These are phyloP conservation scores for Trametes cinnabarina DNA, from an alignment of 768 basidiomycete genomes.

Conservation along the genomic window DNA sequence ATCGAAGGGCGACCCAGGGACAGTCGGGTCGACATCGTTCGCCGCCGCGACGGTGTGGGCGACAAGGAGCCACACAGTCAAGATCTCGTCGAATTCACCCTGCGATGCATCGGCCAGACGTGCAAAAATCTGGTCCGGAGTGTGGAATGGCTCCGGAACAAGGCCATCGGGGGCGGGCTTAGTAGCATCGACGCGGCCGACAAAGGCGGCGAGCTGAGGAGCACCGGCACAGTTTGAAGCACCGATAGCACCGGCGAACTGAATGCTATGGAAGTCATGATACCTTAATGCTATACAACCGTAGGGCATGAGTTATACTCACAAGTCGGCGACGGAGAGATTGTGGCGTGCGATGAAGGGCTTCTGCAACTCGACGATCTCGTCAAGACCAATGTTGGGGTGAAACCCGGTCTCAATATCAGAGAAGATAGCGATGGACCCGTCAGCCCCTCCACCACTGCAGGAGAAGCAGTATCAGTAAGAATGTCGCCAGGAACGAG, in stretches of 20 bases:
- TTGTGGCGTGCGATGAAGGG: slow-evolving; percentile 12
- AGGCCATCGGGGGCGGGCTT: slow-evolving; percentile 9
- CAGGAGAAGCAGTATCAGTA: not conserved
- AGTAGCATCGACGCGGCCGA: slow-evolving; percentile 7
- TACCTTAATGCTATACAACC: not conserved
- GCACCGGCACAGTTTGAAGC: slow-evolving; percentile 14
- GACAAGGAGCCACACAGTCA: slow-evolving; percentile 14
- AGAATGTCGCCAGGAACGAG: not conserved
- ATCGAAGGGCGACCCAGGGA: slow-evolving; percentile 12
- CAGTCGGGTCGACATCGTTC: slow-evolving; percentile 15
- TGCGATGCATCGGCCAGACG: slow-evolving; percentile 10
- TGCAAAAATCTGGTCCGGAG: slow-evolving; percentile 19
- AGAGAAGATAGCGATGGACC: slow-evolving; percentile 45
- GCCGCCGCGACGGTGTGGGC: slow-evolving; percentile 11
- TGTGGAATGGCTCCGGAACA: slow-evolving; percentile 13
- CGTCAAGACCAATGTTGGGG: slow-evolving; percentile 36
- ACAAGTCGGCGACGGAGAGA: slow-evolving; percentile 11
- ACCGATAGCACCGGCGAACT: slow-evolving; percentile 16
- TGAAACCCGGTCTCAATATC: slow-evolving; percentile 40
- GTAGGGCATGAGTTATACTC: not conserved
- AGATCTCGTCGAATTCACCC: slow-evolving; percentile 11
- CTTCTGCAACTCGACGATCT: slow-evolving; percentile 16
- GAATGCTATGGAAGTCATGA: not conserved
- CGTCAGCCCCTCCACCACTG: slow-evolving; percentile 38
- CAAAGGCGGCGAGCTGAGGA: slow-evolving; percentile 9